phyloP scores from a whole-genome alignment of 345 rosid species.

The Citrus glauca region DNA sequence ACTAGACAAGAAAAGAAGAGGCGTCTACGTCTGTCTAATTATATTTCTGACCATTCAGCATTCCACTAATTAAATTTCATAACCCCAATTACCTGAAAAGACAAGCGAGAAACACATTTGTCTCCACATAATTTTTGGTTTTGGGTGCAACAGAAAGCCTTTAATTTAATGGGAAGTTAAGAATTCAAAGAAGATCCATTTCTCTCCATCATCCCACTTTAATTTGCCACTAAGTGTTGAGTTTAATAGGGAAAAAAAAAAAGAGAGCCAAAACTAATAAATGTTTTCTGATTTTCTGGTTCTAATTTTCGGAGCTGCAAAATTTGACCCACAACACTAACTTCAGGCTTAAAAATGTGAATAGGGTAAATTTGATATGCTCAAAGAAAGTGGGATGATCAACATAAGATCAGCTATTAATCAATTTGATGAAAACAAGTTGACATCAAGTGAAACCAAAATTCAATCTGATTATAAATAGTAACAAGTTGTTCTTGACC shows the following conservation, averaged over 20 bases:
- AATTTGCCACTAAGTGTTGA: background rate
- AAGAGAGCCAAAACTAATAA: background rate
- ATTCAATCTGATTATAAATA: no score
- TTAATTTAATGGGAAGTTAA: constrained; percentile 21
- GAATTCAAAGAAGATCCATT: constrained; percentile 24
- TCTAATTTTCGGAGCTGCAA: background rate
- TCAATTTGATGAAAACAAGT: background rate
- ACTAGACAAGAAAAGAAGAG: constrained; percentile 48
- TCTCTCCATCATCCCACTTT: background rate
- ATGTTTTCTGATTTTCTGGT: background rate
- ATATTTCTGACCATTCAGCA: constrained; percentile 38
- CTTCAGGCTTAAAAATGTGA: background rate
- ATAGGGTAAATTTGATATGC: background rate
- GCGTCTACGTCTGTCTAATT: constrained; percentile 47
- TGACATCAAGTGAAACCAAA: no score
- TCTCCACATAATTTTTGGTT: constrained; percentile 13
- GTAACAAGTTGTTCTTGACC: background rate
- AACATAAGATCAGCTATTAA: background rate
- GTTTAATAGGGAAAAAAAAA: no score
- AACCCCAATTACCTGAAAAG: background rate
- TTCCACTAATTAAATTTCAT: constrained; percentile 24
- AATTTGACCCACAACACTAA: constrained; percentile 10
- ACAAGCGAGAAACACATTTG: constrained; percentile 9
- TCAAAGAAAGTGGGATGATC: constrained; percentile 11
- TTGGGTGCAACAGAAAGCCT: constrained; percentile 1